Conservation (phyloP, 2,329 filamentous ascomycete genomes). For the Alternaria ventricosa region DNA sequence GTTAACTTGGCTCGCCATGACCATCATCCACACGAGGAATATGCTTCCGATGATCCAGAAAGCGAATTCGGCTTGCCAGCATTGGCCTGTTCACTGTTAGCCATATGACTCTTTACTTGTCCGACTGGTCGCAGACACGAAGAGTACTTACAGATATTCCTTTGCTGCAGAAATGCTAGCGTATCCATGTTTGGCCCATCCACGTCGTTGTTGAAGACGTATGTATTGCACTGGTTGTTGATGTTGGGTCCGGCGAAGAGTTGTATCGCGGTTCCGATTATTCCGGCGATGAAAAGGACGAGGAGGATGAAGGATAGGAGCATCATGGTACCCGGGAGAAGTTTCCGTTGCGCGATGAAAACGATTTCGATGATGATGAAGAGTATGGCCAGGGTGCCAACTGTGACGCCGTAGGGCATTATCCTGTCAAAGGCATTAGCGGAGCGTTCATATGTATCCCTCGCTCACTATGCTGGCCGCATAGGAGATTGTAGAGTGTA, state of each 20-base stretch:
- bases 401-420: constrained; percentile 68
- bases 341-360: constrained; percentile 61
- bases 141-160: constrained; percentile 62
- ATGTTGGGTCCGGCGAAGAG: constrained; percentile 66
- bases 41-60: constrained; percentile 68
- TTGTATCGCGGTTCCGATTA: constrained; percentile 69
- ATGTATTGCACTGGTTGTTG: constrained; percentile 65
- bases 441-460: not conserved
- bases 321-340: constrained; percentile 66
- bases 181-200: constrained; percentile 61
- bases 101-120: not conserved
- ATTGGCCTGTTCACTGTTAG: constrained; percentile 56
- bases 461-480: not conserved
- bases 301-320: constrained; percentile 67
- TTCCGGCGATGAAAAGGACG: constrained; percentile 65
- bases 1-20: constrained; percentile 65
- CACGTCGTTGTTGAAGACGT: constrained; percentile 56
- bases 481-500: not conserved
- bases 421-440: constrained; percentile 55
- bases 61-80: constrained; percentile 68
- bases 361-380: constrained; percentile 66
- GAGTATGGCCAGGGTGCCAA: constrained; percentile 62
- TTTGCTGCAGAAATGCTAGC: constrained; percentile 68
- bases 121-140: not conserved
- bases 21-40: constrained; percentile 71